These are phyloP conservation scores for Phytophthora citricola DNA, from an alignment of 352 stramenopile genomes.

Conservation along the genomic window DNA sequence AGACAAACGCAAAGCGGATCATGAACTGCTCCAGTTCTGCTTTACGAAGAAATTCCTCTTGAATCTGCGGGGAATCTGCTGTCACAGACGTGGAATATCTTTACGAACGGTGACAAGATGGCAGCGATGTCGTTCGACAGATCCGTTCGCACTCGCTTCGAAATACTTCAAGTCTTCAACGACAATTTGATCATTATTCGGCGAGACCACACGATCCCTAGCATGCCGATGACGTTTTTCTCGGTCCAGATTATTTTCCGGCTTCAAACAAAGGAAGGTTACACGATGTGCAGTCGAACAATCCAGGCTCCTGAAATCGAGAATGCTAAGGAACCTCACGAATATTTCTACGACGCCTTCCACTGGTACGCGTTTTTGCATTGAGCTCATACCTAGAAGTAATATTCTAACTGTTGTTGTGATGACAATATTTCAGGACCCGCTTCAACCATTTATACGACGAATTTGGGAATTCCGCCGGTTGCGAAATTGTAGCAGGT, in stretches of 20 bases:
- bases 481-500: conserved; percentile 57
- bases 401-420: conserved; percentile 2
- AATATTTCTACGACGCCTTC: conserved; percentile 64
- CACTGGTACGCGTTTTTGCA: conserved; percentile 43
- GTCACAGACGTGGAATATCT: conserved; percentile 48
- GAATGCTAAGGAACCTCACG: conserved; percentile 43
- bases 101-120: conserved; percentile 46
- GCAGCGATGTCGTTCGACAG: conserved; percentile 46
- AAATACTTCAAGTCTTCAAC: conserved; percentile 57
- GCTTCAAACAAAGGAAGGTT: conserved; percentile 54
- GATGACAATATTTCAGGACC: conserved; percentile 25
- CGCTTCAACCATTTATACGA: conserved; percentile 61
- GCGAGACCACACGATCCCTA: conserved; percentile 49
- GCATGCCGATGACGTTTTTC: conserved; percentile 51
- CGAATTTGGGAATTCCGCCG: conserved; percentile 35
- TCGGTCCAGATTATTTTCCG: conserved; percentile 67
- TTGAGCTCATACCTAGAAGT: neutral
- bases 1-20: conserved; percentile 50
- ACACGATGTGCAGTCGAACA: conserved; percentile 59
- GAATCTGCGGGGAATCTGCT: conserved; percentile 39
- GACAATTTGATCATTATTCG: conserved; percentile 63
- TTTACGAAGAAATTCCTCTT: conserved; percentile 45
- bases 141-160: conserved; percentile 49
- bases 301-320: conserved; percentile 59
- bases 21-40: conserved; percentile 40